A percentile compares a stretch with the other conserved stretches of the same genome.
phyloP scores from a whole-genome alignment of 495 filamentous ascomycete genomes.

The Lophiotrema nucula region DNA sequence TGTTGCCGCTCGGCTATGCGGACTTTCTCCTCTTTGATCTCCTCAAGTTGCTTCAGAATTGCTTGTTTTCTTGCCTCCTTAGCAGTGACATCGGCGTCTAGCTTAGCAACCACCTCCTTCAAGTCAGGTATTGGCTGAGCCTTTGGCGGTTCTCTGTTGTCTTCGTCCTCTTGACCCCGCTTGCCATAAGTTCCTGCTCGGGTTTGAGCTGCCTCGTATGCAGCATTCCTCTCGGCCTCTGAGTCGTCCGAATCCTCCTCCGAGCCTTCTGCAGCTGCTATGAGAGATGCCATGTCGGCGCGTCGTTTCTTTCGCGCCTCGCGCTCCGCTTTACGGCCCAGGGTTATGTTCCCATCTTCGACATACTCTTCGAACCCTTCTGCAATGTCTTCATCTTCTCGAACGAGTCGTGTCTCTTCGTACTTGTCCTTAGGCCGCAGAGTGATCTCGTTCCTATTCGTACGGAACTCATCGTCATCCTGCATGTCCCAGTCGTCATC shows the following conservation, averaged over 20 bases:
- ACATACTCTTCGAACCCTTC: slow-evolving; percentile 94
- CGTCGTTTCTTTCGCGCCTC: slow-evolving; percentile 65
- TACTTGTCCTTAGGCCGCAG: slow-evolving; percentile 53
- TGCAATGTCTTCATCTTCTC: slow-evolving; percentile 89
- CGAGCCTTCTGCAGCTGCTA: slow-evolving; percentile 73
- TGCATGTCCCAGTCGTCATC: slow-evolving; percentile 9
- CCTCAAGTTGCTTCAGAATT: slow-evolving; percentile 59
- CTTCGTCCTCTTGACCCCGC: slow-evolving; percentile 36
- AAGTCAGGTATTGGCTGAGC: slow-evolving; percentile 59
- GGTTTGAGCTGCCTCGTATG: slow-evolving; percentile 87
- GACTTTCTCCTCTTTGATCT: slow-evolving; percentile 61
- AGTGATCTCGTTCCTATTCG: slow-evolving; percentile 45
- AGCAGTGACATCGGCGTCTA: slow-evolving; percentile 52
- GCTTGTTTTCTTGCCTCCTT: slow-evolving; percentile 56
- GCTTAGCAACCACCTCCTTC: slow-evolving; percentile 48
- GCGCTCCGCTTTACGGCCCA: slow-evolving; percentile 78
- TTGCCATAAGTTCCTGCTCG: slow-evolving; percentile 68
- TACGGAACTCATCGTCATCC: slow-evolving; percentile 46
- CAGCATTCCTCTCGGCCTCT: slow-evolving; percentile 74
- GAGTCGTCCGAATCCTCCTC: slow-evolving; percentile 63
- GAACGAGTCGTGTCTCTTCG: slow-evolving; percentile 69
- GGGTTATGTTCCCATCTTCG: slow-evolving; percentile 74
- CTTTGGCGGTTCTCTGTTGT: slow-evolving; percentile 52
- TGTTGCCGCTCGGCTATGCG: slow-evolving; percentile 72
- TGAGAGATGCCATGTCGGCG: slow-evolving; percentile 78